Base-by-base conservation (phyloP, 805 yeast species). In the Schwanniomyces polymorphus region DNA sequence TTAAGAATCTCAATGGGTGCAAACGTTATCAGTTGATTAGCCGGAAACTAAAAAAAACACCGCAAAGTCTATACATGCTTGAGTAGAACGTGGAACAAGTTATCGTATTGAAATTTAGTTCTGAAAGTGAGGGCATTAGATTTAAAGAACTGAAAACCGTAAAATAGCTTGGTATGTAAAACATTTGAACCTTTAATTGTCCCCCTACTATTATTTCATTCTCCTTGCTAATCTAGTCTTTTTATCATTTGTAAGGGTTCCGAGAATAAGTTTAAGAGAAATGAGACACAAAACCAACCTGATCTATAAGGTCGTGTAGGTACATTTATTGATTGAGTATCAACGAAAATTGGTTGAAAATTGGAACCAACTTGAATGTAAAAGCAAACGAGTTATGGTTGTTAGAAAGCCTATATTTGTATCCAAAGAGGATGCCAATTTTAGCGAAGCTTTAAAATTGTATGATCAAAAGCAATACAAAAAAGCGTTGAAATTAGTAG, bases 401-500 rank as follows among this genome's bases (percentile, higher is more conserved):
- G 52, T 46, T 18, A 59, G 53, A 57, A 53, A 45, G 50, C 75
- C 76, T 1, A 64, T 73, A 40, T 60, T 71, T 46, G 61, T 68
- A 42, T 64, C 55, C 50, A 89, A 88, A 64, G 96, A 90, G 54
- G 92, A 87, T 47, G 75, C 78, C 27, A 81, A 81, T 52, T 91
- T 92, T 72, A 78, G 85, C 48, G 88, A 86, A 55, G 97, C 97
- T 0, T 75, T 94, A 58, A 82, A 82, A 56, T 76, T 88, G 27
- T 94, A 90, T 59, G 98, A 94, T 61, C 63, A 77, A 41, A 90
- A 88, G 64, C 91, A 90, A 65, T 91, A 91, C 74, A 88, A 88
- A 63, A 91, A 92, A 59, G 82, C 97, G 1, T 67, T 91, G 57
- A 88, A 88, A 62, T 61, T 84, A 26, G 79, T 89, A 38, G 97